Percentiles rank a stretch among this genome's conserved stretches.
phyloP scores from a whole-genome alignment of 345 rosid species.

The Reutealis trisperma region DNA sequence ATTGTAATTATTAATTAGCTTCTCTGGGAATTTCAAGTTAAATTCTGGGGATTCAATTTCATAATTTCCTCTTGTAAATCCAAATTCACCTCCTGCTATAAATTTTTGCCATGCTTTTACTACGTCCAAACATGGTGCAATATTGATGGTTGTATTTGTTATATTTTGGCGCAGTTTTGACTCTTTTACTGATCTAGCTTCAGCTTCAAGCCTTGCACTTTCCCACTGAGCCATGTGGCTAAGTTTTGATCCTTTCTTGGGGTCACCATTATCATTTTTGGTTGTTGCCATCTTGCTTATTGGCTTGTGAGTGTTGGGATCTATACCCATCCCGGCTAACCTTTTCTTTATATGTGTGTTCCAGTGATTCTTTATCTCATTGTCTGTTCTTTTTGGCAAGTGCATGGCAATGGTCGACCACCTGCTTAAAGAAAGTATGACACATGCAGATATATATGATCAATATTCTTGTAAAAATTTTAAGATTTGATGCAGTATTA shows the following conservation, averaged over 20 bases:
- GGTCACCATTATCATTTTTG: too few species aligned
- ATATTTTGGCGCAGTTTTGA: constrained; percentile 67
- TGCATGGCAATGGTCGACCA: constrained; percentile 5
- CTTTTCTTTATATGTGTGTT: constrained; percentile 8
- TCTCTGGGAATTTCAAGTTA: too few species aligned
- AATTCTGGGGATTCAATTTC: too few species aligned
- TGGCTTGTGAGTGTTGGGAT: neutral
- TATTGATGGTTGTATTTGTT: too few species aligned
- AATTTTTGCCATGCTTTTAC: too few species aligned
- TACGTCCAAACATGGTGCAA: too few species aligned
- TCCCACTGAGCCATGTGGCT: constrained; percentile 54
- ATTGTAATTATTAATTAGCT: too few species aligned
- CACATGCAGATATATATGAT: too few species aligned
- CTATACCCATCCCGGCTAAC: neutral
- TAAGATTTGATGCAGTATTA: too few species aligned
- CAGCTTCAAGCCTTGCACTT: constrained; percentile 46
- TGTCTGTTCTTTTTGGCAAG: constrained; percentile 8
- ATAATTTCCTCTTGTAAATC: too few species aligned
- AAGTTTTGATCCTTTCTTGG: constrained; percentile 12
- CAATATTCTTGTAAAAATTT: too few species aligned
- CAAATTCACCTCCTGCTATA: too few species aligned
- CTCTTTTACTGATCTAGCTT: constrained; percentile 38
- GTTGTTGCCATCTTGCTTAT: constrained; percentile 18
- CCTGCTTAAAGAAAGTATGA: neutral
- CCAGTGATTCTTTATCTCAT: constrained; percentile 10